Conservation (phyloP, 768 basidiomycete species). For the Naganishia vishniacii region DNA sequence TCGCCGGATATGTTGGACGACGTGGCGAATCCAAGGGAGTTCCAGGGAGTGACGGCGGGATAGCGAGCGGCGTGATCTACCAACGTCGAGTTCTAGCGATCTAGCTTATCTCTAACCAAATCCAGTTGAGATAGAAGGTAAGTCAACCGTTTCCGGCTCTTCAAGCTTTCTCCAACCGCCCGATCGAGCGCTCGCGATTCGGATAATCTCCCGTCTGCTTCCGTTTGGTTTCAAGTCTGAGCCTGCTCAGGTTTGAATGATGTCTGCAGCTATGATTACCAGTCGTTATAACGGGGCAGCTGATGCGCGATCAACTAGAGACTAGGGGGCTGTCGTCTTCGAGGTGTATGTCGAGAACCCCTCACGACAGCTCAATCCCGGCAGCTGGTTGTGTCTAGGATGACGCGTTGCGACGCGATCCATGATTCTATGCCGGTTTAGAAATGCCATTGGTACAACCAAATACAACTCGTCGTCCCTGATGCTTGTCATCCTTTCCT, state of each 20-base stretch:
- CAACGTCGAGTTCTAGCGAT: too few relatives aligned
- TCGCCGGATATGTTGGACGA: background rate
- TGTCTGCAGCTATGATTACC: too few relatives aligned
- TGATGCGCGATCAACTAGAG: too few relatives aligned
- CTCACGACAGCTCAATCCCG: too few relatives aligned
- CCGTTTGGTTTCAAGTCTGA: background rate
- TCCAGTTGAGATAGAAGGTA: background rate
- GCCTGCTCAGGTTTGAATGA: too few relatives aligned
- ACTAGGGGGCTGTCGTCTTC: too few relatives aligned
- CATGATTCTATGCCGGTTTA: background rate
- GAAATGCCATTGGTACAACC: conserved; percentile 17
- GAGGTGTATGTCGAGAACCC: too few relatives aligned
- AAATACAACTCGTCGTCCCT: conserved; percentile 14
- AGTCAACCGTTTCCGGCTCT: background rate
- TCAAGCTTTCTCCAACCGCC: background rate
- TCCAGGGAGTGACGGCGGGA: background rate
- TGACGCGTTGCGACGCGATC: too few relatives aligned
- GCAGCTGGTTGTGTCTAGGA: too few relatives aligned
- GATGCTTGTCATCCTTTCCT: background rate
- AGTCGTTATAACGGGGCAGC: too few relatives aligned
- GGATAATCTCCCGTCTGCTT: conserved; percentile 2
- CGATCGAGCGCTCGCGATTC: background rate
- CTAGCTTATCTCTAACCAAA: too few relatives aligned
- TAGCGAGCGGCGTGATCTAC: too few relatives aligned
- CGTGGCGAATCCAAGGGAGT: background rate